These are phyloP conservation scores for Cephaloascus fragrans DNA, from an alignment of 805 yeast genomes.

Conservation along the genomic window DNA sequence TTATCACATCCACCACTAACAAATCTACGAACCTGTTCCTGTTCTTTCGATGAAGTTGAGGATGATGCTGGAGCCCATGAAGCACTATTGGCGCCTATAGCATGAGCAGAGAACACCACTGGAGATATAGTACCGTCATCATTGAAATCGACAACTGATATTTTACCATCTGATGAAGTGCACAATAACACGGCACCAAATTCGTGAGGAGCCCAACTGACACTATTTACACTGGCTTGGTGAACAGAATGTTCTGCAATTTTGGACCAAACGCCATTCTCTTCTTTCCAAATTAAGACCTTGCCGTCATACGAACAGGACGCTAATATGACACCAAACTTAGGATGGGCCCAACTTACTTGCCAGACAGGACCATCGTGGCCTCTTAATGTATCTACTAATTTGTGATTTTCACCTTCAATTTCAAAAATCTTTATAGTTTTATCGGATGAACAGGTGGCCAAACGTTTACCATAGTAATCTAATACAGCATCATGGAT, in stretches of 20 bases:
- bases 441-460: conserved; percentile 93
- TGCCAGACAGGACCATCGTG: conserved; percentile 99
- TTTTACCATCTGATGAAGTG: conserved; percentile 88
- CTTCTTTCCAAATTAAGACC: conserved; percentile 92
- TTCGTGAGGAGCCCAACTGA: conserved; percentile 96
- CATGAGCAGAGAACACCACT: conserved; percentile 67
- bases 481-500: conserved; percentile 97
- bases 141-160: conserved; percentile 82
- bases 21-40: conserved; percentile 53
- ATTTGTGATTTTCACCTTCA: conserved; percentile 72
- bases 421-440: conserved; percentile 92
- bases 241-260: conserved; percentile 84
- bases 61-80: conserved; percentile 83
- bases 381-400: conserved; percentile 78
- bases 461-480: conserved; percentile 91
- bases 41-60: conserved; percentile 14
- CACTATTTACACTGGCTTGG: conserved; percentile 90
- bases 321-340: conserved; percentile 90
- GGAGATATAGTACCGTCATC: conserved; percentile 78
- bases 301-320: conserved; percentile 94
- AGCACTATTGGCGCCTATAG: conserved; percentile 89
- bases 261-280: conserved; percentile 76
- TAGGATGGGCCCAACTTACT: conserved; percentile 98
- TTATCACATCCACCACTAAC: conserved; percentile 96
- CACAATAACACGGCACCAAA: conserved; percentile 87